A percentile compares a stretch with the other conserved stretches of the same genome.
Evolutionary conservation across 768 basidiomycete genomes (phyloP).

Genomic region (Hemileccinum rubropunctum): DNA sequence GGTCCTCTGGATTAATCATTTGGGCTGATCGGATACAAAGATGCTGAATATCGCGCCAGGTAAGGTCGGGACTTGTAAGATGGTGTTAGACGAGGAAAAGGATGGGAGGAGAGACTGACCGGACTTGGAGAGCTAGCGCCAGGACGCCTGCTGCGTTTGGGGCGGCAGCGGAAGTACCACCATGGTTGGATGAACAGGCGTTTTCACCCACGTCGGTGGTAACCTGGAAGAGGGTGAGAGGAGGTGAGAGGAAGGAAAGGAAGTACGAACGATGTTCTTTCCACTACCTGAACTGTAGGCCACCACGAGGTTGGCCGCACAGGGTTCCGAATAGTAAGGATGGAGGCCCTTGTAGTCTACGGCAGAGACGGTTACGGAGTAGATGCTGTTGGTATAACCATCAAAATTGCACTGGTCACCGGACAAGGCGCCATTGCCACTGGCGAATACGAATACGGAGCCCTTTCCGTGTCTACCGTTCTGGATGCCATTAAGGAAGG

Average conservation of each 20-base stretch:
- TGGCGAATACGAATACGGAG: slow-evolving; percentile 94
- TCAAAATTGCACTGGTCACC: slow-evolving; percentile 99
- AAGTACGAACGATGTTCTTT: slow-evolving; percentile 77
- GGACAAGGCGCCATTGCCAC: slow-evolving; percentile 88
- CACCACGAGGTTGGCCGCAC: slow-evolving; percentile 95
- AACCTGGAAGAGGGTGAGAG: slow-evolving; percentile 50
- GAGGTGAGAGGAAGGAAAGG: slow-evolving; percentile 2
- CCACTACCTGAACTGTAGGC: slow-evolving; percentile 95
- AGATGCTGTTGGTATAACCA: slow-evolving; percentile 98
- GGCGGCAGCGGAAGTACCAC: slow-evolving; percentile 97
- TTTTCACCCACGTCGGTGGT: slow-evolving; percentile 92
- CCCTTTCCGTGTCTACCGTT: slow-evolving; percentile 89
- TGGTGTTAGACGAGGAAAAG: slow-evolving; percentile 10
- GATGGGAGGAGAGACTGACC: slow-evolving; percentile 46
- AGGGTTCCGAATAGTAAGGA: slow-evolving; percentile 97
- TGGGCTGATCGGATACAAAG: slow-evolving; percentile 76
- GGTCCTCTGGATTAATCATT: slow-evolving; percentile 82
- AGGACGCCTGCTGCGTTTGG: slow-evolving; percentile 95
- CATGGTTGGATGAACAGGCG: slow-evolving; percentile 78
- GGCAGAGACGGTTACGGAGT: slow-evolving; percentile 94
- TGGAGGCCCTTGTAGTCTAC: slow-evolving; percentile 91
- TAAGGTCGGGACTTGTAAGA: slow-evolving; percentile 74
- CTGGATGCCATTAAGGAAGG: slow-evolving; percentile 90
- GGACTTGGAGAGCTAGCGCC: slow-evolving; percentile 82
- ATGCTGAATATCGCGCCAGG: slow-evolving; percentile 96